phyloP scores from a whole-genome alignment of 495 filamentous ascomycete species.

The Podospora comata region DNA sequence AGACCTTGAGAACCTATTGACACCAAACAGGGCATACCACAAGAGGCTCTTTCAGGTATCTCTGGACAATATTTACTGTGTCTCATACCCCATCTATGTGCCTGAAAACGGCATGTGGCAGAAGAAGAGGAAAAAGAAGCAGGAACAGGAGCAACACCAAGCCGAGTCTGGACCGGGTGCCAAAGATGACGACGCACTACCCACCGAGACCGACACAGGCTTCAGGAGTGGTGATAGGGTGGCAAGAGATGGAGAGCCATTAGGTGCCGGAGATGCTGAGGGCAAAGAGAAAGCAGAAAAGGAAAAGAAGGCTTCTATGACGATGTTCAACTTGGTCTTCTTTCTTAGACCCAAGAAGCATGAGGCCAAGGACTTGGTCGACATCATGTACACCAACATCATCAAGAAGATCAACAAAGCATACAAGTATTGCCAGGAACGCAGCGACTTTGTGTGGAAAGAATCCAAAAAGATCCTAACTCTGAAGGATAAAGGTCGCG shows the following conservation, averaged over 20 bases:
- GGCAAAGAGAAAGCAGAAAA: constrained; percentile 43
- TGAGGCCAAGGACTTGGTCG: constrained; percentile 69
- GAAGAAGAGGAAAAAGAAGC: constrained; percentile 65
- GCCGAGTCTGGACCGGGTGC: constrained; percentile 27
- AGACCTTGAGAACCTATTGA: constrained; percentile 79
- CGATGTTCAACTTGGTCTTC: constrained; percentile 97
- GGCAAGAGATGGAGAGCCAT: constrained; percentile 33
- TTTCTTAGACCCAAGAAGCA: constrained; percentile 74
- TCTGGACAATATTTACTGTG: constrained; percentile 77
- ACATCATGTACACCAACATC: constrained; percentile 81
- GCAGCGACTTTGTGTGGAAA: constrained; percentile 80
- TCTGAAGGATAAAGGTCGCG: constrained; percentile 73
- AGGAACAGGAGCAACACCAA: constrained; percentile 19
- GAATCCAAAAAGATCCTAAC: constrained; percentile 75
- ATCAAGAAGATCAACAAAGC: constrained; percentile 86
- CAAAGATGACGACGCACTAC: constrained; percentile 27
- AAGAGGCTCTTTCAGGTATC: constrained; percentile 84
- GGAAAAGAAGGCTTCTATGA: constrained; percentile 65
- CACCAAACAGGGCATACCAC: constrained; percentile 74
- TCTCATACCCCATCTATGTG: constrained; percentile 85
- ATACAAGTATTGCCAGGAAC: constrained; percentile 85
- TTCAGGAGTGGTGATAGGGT: constrained; percentile 20
- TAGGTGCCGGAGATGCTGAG: constrained; percentile 34
- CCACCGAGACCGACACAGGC: constrained; percentile 21
- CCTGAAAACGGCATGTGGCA: constrained; percentile 83